These are phyloP conservation scores for Xylaria sp. DNA, from an alignment of 2,329 filamentous ascomycete species.

Conservation along the genomic window DNA sequence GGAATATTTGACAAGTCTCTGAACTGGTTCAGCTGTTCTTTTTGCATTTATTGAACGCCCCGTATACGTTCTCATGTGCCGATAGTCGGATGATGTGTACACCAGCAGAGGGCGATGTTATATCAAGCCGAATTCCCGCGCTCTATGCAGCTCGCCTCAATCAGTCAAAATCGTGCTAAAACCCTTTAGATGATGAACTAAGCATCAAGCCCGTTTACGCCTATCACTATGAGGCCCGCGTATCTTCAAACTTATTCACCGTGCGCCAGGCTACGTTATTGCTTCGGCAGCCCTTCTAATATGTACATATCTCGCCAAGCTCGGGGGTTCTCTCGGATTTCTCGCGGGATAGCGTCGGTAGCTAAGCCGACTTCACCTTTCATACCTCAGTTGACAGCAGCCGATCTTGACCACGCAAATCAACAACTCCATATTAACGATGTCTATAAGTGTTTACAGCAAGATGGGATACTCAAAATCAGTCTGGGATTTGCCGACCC, in stretches of 20 bases:
- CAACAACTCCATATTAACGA: background rate
- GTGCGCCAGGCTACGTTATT: background rate
- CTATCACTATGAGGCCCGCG: background rate
- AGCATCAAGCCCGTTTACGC: background rate
- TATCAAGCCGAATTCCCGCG: background rate
- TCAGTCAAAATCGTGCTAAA: background rate
- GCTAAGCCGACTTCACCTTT: background rate
- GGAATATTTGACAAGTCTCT: background rate
- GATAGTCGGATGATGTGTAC: background rate
- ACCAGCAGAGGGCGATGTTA: background rate
- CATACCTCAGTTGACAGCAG: conserved; percentile 1
- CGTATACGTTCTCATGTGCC: background rate
- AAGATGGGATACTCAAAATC: conserved; percentile 51
- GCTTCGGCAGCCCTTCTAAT: background rate
- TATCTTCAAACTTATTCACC: background rate
- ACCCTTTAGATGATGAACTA: background rate
- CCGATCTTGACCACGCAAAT: background rate
- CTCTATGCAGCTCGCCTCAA: background rate
- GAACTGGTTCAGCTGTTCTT: background rate
- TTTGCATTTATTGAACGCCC: background rate
- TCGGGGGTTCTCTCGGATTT: background rate
- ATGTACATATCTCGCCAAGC: background rate
- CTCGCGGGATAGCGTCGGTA: background rate
- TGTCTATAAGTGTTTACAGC: background rate
- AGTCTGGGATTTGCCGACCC: conserved; percentile 46